Percentiles rank a stretch among this genome's conserved stretches.
Evolutionary conservation across 169 alveolate genomes (phyloP).

Genomic region (Amoebophrya sp.): DNA sequence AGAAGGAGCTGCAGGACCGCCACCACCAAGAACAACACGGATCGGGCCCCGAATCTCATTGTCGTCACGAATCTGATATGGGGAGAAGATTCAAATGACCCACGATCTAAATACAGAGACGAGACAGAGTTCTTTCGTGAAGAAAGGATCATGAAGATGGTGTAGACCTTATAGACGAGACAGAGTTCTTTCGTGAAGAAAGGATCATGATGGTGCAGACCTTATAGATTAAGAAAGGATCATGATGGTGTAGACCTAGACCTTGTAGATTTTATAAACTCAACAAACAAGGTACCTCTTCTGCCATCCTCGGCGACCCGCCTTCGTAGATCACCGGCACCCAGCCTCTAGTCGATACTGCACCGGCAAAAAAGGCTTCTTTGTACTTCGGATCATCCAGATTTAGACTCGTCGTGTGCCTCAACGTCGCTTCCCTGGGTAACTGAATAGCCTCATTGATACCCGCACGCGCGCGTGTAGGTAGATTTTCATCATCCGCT

Average conservation of each 20-base stretch:
- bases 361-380: neutral
- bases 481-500: neutral
- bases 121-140: no score
- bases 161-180: no score
- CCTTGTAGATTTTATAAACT: no score
- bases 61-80: neutral
- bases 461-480: neutral
- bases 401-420: neutral
- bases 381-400: neutral
- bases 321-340: neutral
- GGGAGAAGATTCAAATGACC: no score
- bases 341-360: neutral
- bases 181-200: no score
- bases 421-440: neutral
- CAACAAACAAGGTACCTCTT: neutral
- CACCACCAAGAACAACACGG: neutral
- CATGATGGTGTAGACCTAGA: no score
- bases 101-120: no score
- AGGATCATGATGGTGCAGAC: no score
- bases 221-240: no score
- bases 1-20: neutral
- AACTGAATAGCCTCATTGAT: neutral
- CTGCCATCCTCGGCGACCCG: neutral
- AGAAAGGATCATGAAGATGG: no score
- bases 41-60: neutral